Evolutionary conservation across 2,329 filamentous ascomycete genomes (phyloP), one percentile per base, ranked within the genome.

Genomic region (Sphaerulina vaccinii): DNA sequence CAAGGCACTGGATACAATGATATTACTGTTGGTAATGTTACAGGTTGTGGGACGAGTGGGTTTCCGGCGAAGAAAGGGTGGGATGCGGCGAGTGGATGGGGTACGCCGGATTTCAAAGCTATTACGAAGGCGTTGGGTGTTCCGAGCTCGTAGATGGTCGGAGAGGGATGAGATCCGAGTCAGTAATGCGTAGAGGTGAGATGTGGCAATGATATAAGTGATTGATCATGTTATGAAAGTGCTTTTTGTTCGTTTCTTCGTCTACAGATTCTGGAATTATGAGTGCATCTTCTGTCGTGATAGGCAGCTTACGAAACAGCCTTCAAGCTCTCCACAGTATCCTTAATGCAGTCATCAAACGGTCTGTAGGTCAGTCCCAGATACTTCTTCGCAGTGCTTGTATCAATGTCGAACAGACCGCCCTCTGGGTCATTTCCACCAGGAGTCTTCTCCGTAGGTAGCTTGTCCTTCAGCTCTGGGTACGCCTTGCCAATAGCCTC

Each of bases 321-420:
- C 24, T 29, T 29, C 8, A 29, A 11, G 13, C 24, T 29, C 24
- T 29, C 24, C 24, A 29, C 24, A 11, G 24, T 29, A 29, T 29
- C 24, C 24, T 29, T 29, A 11, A 29, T 29, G 13, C 24, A 29
- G 24, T 29, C 24, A 11, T 29, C 24, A 29, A 29, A 29, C 8
- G 24, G 13, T 11, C 24, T 29, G 13, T 29, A 29, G 8, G 24
- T 29, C 24, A 29, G 24, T 29, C 24, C 24, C 24, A 29, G 24
- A 29, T 29, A 29, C 24, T 29, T 8, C 24, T 29, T 29, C 24
- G 24, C 78, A 61, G 77, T 74, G 40, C 66, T 71, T 59, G 82
- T 85, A 67, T 86, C 75, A 62, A 78, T 80, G 41, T 70, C 69
- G 65, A 77, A 84, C 11, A 82, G 65, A 2, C 79, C 78, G 2